Evolutionary conservation across 2,329 filamentous ascomycete species (phyloP), one percentile per base, ranked within the genome.

Genomic region (Ascochyta rabiei): DNA sequence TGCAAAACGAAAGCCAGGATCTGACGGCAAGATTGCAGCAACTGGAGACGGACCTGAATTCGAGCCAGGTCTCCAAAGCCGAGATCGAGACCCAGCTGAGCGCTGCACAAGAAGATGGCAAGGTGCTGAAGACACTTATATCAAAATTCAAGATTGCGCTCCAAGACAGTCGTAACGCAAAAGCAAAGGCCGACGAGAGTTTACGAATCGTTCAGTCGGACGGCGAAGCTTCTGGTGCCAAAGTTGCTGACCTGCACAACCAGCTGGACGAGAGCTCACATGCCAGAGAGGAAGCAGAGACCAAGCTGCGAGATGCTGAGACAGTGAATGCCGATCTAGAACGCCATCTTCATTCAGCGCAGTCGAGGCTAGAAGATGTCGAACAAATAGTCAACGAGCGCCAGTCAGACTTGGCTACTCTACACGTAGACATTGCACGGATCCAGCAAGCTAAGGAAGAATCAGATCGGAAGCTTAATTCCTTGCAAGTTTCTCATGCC

Each of bases 401-500:
- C 10, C 60, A 50, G 21, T 46, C 50, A 21, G 54, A 67, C 16
- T 31, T 69, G 1, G 58, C 51, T 0, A 18, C n/a, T 10, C 44
- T 72, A 8, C 59, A 67, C 40, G 53, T 39, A 30, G 58, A 69
- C n/a, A 46, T 64, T 9, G 37, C 23, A 2, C 35, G 41, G 15
- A 31, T 58, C 9, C 53, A 57, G 47, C 52, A 59, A 6, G 61
- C 62, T 12, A 73, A 69, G 45, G 28, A 46, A 12, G 56, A 65
- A 6, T 54, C 62, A 28, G 59, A 68, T 23, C 53, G 64, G n/a
- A 48, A 52, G 19, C 51, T 71, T 6, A 37, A 45, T 7, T 45
- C 48, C 2, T 39, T 66, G 6, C 55, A 66, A 30, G 46, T 47
- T 16, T 60, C 60, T 31, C 47, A 63, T 26, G 42, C 37, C 35